phyloP scores from a whole-genome alignment of 192 early-diverging fungal species.

The Linnemannia hyalina region DNA sequence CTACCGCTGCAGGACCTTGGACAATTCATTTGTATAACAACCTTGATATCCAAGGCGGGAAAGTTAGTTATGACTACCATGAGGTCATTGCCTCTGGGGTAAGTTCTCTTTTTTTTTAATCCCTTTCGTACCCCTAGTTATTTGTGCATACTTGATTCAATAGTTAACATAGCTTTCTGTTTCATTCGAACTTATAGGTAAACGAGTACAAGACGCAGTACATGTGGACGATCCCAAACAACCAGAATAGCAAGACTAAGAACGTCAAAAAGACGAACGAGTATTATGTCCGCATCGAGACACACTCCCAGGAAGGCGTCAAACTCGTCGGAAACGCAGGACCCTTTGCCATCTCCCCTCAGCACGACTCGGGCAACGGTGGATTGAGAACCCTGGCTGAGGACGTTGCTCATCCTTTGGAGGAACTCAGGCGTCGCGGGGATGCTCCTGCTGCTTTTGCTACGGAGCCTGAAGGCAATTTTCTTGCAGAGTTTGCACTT shows the following conservation, averaged over 20 bases:
- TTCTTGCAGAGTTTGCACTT: constrained; percentile 22
- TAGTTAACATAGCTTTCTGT: neutral
- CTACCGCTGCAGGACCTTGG: constrained; percentile 19
- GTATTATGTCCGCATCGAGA: constrained; percentile 44
- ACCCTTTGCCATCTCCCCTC: constrained; percentile 28
- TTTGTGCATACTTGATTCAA: neutral
- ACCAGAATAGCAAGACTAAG: constrained; percentile 8
- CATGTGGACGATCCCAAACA: constrained; percentile 30
- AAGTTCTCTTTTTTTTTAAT: neutral
- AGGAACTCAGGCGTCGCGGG: constrained; percentile 16
- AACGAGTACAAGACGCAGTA: constrained; percentile 20
- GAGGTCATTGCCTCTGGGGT: constrained; percentile 44
- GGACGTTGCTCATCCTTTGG: neutral
- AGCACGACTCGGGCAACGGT: neutral
- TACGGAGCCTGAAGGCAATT: neutral
- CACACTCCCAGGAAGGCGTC: constrained; percentile 14
- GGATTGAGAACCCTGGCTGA: neutral
- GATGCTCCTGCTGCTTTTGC: neutral
- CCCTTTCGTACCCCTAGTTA: neutral
- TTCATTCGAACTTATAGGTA: constrained; percentile 4
- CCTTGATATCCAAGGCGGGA: constrained; percentile 22
- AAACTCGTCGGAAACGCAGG: constrained; percentile 44
- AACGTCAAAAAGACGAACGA: constrained; percentile 22
- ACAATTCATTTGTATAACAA: constrained; percentile 46
- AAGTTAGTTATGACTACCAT: constrained; percentile 29